phyloP scores from a whole-genome alignment of 257 asterid genomes.

The Leonotis leonurus region DNA sequence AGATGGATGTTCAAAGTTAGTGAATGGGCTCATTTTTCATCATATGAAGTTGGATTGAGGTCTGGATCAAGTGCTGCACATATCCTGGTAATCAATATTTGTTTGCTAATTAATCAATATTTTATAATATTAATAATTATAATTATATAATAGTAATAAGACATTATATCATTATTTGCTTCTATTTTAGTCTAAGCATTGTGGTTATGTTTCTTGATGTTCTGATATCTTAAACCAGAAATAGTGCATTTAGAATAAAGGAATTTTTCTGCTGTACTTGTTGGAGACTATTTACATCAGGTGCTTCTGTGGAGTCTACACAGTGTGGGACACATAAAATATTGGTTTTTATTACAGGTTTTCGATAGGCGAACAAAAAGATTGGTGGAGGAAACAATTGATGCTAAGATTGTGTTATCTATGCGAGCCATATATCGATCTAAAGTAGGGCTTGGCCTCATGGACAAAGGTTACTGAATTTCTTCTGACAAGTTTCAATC shows the following conservation, averaged over 20 bases:
- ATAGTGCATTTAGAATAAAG: neutral
- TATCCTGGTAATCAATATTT: constrained; percentile 59
- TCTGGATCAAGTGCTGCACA: constrained; percentile 90
- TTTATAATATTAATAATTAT: neutral
- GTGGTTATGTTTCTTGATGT: constrained; percentile 3
- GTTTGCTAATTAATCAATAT: neutral
- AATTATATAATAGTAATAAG: neutral
- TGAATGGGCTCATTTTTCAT: constrained; percentile 95
- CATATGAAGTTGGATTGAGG: constrained; percentile 94
- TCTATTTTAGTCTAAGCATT: neutral
- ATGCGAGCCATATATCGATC: constrained; percentile 97
- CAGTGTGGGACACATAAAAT: neutral
- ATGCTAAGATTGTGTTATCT: constrained; percentile 81
- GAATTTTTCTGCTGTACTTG: neutral
- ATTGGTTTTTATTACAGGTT: constrained; percentile 44
- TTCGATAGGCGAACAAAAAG: constrained; percentile 83
- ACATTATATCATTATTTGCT: neutral
- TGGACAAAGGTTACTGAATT: constrained; percentile 67
- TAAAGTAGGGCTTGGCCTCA: constrained; percentile 84
- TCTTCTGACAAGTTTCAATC: constrained; percentile 7
- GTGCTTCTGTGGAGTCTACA: neutral
- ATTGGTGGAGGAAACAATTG: constrained; percentile 94
- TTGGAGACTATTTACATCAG: neutral
- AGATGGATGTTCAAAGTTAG: constrained; percentile 99
- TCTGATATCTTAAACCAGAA: constrained; percentile 1